Evolutionary conservation across 2,329 filamentous ascomycete species (phyloP).

Genomic region (Pestalotiopsis sp.): DNA sequence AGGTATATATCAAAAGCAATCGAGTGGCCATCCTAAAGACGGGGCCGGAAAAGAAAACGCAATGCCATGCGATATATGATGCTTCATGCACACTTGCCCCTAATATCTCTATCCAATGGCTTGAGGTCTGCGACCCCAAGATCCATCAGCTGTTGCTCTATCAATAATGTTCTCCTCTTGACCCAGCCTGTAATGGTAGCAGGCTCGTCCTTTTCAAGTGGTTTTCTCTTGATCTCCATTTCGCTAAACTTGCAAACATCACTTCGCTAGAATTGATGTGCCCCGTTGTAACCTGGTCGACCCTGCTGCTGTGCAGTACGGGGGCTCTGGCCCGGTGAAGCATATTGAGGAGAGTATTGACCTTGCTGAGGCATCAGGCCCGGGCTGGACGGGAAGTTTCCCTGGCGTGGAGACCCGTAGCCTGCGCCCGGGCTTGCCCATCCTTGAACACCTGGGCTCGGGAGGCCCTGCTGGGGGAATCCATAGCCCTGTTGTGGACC

Average conservation of each 20-base stretch:
- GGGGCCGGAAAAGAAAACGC: neutral
- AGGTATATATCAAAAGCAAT: slow-evolving; percentile 11
- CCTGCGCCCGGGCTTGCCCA: slow-evolving; percentile 31
- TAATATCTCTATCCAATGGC: neutral
- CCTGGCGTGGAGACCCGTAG: slow-evolving; percentile 29
- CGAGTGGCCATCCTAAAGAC: neutral
- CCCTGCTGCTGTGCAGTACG: slow-evolving; percentile 19
- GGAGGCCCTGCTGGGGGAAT: slow-evolving; percentile 25
- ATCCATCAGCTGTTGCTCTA: slow-evolving; percentile 5
- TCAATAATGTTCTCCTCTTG: slow-evolving; percentile 7
- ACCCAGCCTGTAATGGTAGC: neutral
- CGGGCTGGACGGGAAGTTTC: slow-evolving; percentile 25
- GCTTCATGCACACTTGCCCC: slow-evolving; percentile 3
- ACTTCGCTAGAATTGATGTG: slow-evolving; percentile 30
- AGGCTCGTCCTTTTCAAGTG: neutral
- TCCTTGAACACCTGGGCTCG: slow-evolving; percentile 29
- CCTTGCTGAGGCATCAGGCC: slow-evolving; percentile 27
- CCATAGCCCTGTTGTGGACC: slow-evolving; percentile 29
- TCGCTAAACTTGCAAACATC: neutral
- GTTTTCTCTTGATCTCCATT: neutral
- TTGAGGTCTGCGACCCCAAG: neutral
- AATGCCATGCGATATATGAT: slow-evolving; percentile 9
- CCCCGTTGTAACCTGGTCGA: slow-evolving; percentile 16
- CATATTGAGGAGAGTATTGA: slow-evolving; percentile 24
- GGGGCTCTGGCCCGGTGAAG: slow-evolving; percentile 24